Evolutionary conservation across 495 filamentous ascomycete species (phyloP).

Genomic region (Parachaetomium inaequale): DNA sequence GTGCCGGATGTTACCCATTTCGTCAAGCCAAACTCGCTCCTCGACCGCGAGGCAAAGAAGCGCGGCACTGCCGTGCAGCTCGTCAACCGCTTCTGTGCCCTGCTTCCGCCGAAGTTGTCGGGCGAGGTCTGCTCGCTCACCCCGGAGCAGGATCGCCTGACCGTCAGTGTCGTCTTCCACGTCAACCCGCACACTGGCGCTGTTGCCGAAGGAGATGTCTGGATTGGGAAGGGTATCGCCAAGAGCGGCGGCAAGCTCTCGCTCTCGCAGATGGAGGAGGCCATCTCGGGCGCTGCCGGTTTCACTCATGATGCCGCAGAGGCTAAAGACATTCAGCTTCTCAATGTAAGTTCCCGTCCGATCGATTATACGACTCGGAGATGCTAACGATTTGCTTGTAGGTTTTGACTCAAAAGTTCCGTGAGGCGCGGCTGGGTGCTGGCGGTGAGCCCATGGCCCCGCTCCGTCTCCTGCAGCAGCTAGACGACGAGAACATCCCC

Average conservation of each 20-base stretch:
- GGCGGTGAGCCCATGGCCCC: constrained; percentile 73
- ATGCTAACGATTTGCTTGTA: constrained; percentile 39
- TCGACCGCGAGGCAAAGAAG: constrained; percentile 97
- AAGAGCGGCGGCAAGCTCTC: constrained; percentile 82
- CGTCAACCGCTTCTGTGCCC: constrained; percentile 83
- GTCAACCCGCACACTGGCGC: constrained; percentile 73
- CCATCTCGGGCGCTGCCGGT: constrained; percentile 59
- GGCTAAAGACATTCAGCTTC: constrained; percentile 67
- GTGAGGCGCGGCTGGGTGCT: constrained; percentile 77
- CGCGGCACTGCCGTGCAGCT: constrained; percentile 93
- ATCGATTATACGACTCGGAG: background rate
- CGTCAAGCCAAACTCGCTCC: constrained; percentile 91
- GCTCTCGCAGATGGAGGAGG: constrained; percentile 78
- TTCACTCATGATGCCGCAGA: constrained; percentile 57
- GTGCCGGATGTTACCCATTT: constrained; percentile 96
- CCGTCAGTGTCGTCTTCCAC: constrained; percentile 87
- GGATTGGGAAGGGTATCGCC: constrained; percentile 91
- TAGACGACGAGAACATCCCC: constrained; percentile 98
- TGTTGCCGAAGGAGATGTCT: constrained; percentile 75
- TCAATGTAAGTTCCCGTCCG: constrained; percentile 57
- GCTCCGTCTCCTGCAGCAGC: constrained; percentile 81
- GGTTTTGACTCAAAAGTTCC: constrained; percentile 80
- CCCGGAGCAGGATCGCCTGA: constrained; percentile 82
- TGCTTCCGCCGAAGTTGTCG: constrained; percentile 82
- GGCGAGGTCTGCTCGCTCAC: constrained; percentile 82